These are phyloP conservation scores for Fonsecaea erecta DNA, from an alignment of 2,329 filamentous ascomycete species.

Conservation along the genomic window DNA sequence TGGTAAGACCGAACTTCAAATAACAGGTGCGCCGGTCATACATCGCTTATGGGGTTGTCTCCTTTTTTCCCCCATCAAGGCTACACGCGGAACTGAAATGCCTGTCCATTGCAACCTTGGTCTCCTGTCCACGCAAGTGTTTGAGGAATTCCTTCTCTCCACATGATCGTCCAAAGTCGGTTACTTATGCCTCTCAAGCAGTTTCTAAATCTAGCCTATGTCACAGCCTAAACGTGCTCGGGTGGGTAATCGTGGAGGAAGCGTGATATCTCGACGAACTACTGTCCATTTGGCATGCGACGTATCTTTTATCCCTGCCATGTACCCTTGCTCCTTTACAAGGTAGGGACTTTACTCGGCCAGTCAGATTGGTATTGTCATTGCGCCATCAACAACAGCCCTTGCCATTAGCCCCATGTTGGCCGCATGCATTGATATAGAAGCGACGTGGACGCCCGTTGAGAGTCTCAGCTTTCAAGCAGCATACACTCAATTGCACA, in stretches of 20 bases:
- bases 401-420: background rate
- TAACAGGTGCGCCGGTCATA: background rate
- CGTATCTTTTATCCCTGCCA: background rate
- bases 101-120: background rate
- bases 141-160: background rate
- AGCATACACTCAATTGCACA: background rate
- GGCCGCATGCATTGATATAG: slow-evolving; percentile 1
- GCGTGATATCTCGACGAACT: background rate
- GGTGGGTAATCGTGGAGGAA: slow-evolving; percentile 11
- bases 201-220: slow-evolving; percentile 10
- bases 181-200: background rate
- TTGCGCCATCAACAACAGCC: background rate
- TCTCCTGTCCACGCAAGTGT: background rate
- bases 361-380: background rate
- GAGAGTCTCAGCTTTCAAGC: background rate
- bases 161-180: slow-evolving; percentile 6
- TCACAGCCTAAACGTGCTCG: background rate
- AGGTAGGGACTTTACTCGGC: slow-evolving; percentile 6
- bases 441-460: background rate
- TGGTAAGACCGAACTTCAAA: background rate
- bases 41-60: background rate
- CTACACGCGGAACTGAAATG: background rate
- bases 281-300: background rate
- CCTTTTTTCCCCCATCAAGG: background rate
- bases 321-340: background rate